Conservation (phyloP, 345 rosid species). For the Arabidopsis thaliana region TAIR10.1 NC_003071.7:13667001-13667500, state of each 20-base stretch:
- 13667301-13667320: background rate
- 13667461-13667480: constrained; percentile 76
- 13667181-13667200: background rate
- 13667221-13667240: background rate
- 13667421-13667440: background rate
- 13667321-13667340: constrained; percentile 15
- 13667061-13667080: background rate
- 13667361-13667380: background rate
- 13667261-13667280: constrained; percentile 24
- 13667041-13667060: constrained; percentile 1
- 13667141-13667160: constrained; percentile 60
- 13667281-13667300: background rate
- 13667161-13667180: background rate
- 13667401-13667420: background rate
- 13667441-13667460: constrained; percentile 18
- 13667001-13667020: constrained; percentile 9
- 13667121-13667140: constrained; percentile 66
- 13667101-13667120: constrained; percentile 76
- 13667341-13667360: constrained; percentile 2
- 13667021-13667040: background rate
- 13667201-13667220: constrained; percentile 6
- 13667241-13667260: constrained; percentile 17
- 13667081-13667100: constrained; percentile 24
- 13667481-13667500: constrained; percentile 74
- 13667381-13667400: background rate